A percentile compares a stretch with the other conserved stretches of the same genome.
Conservation (phyloP, 306 rosid genomes). For the Senna siamea region DNA sequence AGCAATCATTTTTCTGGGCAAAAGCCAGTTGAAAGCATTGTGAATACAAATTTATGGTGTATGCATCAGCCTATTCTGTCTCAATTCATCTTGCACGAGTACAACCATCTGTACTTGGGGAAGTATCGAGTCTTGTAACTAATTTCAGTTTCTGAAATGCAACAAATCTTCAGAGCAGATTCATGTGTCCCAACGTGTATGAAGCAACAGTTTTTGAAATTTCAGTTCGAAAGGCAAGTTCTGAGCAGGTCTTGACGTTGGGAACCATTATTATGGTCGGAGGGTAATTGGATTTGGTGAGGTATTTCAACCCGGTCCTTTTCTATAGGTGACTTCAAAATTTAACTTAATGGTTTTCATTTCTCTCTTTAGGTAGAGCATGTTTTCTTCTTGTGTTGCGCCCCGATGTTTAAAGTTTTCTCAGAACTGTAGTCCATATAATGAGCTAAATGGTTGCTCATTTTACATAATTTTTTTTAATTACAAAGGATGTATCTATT, state of each 20-base stretch:
- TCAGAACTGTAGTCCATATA: too few relatives aligned
- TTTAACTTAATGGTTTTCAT: background rate
- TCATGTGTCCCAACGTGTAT: constrained; percentile 16
- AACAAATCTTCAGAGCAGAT: constrained; percentile 33
- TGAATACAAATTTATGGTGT: constrained; percentile 75
- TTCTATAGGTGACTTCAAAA: background rate
- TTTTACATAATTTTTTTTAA: background rate
- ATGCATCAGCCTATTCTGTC: constrained; percentile 47
- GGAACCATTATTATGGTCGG: background rate
- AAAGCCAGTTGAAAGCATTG: constrained; percentile 76
- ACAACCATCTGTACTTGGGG: constrained; percentile 45
- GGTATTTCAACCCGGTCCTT: background rate
- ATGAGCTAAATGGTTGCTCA: background rate
- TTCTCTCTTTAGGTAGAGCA: background rate
- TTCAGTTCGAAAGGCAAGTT: constrained; percentile 20
- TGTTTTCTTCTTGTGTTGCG: background rate
- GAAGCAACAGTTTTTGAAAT: background rate
- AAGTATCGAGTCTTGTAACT: constrained; percentile 42
- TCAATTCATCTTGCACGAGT: constrained; percentile 36
- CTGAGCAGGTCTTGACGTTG: constrained; percentile 6
- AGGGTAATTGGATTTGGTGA: background rate
- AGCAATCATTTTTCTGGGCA: constrained; percentile 77
- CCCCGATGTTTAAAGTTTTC: background rate
- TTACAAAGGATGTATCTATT: background rate
- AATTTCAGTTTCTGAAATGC: constrained; percentile 49